A percentile compares a stretch with the other conserved stretches of the same genome.
Conservation (phyloP, 129 eudicot genomes). For the Saposhnikovia divaricata region DNA sequence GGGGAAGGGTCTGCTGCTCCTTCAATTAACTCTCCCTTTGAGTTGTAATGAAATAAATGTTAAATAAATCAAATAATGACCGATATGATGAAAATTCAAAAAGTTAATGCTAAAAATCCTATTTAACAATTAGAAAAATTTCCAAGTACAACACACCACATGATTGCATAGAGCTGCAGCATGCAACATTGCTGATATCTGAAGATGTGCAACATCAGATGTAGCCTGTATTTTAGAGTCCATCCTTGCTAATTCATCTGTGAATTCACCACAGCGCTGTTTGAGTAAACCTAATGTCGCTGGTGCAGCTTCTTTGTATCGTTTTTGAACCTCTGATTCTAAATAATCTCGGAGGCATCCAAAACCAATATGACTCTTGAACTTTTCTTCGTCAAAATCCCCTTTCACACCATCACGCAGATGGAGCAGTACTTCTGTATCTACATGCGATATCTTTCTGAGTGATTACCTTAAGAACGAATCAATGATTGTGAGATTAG, state of each 20-base stretch:
- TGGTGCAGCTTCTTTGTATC: conserved; percentile 94
- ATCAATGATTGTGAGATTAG: too few relatives aligned
- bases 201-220: conserved; percentile 80
- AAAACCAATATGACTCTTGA: conserved; percentile 69
- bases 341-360: conserved; percentile 73
- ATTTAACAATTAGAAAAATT: neutral
- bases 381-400: conserved; percentile 92
- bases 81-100: neutral
- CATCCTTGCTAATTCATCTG: conserved; percentile 58
- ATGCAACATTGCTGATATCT: conserved; percentile 84
- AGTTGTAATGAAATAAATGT: neutral
- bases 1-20: conserved; percentile 98
- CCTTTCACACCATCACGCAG: conserved; percentile 72
- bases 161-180: conserved; percentile 75
- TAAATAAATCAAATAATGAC: neutral
- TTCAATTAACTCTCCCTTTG: conserved; percentile 70
- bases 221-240: conserved; percentile 69
- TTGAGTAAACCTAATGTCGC: conserved; percentile 90
- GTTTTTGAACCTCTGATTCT: conserved; percentile 84
- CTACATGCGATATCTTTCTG: conserved; percentile 78
- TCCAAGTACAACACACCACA: conserved; percentile 36
- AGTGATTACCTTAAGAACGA: too few relatives aligned
- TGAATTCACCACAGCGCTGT: conserved; percentile 86
- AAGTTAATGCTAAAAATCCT: neutral
- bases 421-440: conserved; percentile 52